Percentiles rank a stretch among this genome's conserved stretches.
Conservation (phyloP, 345 rosid species). For the Raphanus raphanistrum region DNA sequence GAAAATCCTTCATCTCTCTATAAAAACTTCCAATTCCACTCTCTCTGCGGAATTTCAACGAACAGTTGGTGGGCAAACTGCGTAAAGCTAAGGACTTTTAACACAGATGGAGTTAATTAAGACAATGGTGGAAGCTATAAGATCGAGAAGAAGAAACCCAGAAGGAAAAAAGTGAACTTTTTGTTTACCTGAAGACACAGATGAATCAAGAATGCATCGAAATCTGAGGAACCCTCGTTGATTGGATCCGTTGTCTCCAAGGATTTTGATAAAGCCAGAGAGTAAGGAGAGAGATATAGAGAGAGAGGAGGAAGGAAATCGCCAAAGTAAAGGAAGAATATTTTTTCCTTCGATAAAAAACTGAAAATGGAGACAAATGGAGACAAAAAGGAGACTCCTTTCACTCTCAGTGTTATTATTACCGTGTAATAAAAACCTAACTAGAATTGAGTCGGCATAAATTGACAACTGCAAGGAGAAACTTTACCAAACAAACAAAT, state of each 20-base stretch:
- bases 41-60: slow-evolving; percentile 29
- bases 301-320: slow-evolving; percentile 27
- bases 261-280: slow-evolving; percentile 8
- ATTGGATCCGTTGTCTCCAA: slow-evolving; percentile 32
- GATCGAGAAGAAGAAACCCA: not conserved
- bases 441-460: slow-evolving; percentile 30
- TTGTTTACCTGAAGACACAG: not conserved
- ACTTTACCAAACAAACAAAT: not conserved
- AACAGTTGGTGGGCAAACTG: not conserved
- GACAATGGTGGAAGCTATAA: not conserved
- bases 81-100: not conserved
- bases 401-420: slow-evolving; percentile 32
- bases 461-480: not conserved
- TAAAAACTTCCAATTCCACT: not conserved
- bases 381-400: slow-evolving; percentile 41
- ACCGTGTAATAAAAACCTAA: slow-evolving; percentile 23
- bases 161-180: not conserved
- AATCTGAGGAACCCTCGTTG: slow-evolving; percentile 11
- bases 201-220: slow-evolving; percentile 2
- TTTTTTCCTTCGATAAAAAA: not conserved
- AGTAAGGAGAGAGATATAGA: not conserved
- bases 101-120: not conserved
- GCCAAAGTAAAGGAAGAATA: slow-evolving; percentile 28
- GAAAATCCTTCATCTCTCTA: slow-evolving; percentile 77
- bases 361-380: slow-evolving; percentile 28